Evolutionary conservation across 75 land plant genomes (phyloP), one percentile per base, ranked within the genome.

Genomic region (Sequoia sempervirens): DNA sequence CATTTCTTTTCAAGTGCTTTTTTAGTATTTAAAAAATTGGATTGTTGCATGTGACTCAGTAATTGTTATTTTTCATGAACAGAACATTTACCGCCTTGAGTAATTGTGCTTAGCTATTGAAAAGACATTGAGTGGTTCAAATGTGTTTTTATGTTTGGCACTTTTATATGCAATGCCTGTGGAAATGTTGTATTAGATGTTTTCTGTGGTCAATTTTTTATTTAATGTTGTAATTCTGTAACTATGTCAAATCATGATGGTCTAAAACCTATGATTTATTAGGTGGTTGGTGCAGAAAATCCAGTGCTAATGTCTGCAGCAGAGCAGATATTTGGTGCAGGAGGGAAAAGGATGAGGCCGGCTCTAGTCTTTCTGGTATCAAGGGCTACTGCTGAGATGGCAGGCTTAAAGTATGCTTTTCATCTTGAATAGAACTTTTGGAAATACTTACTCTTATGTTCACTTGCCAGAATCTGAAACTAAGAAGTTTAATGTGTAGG

Each of bases 271-370:
- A 78, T 78, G n/a, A 78, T 86, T 14, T 79, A 11, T 74, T 87
- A 98, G 99, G 90, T 96, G 84, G 97, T 98, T 84, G 99, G 99
- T 80, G 94, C 95, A 82, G 94, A 98, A 88, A 96, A 98, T 85
- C 98, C 98, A 73, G 83, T 94, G 81, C 83, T 98, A 41, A 89
- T 93, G 89, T 93, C 99, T 56, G 99, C 99, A 38, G 99, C 99
- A 36, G 92, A 96, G 84, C 99, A 96, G 82, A 98, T 98, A 61
- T 98, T 98, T 87, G 88, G 98, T 83, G 99, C 99, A 83, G 99
- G 99, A 52, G 99, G 99, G 34, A 98, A 98, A 92, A 90, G 99
- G 52, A 88, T 98, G 92, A 91, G 99, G 80, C 99, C 99, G n/a
- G 99, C 99, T 80, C 80, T 98, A 47, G 97, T 96, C 23, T 96